These are phyloP conservation scores for Camellia granthamiana DNA, from an alignment of 148 eudicot species.

Conservation along the genomic window DNA sequence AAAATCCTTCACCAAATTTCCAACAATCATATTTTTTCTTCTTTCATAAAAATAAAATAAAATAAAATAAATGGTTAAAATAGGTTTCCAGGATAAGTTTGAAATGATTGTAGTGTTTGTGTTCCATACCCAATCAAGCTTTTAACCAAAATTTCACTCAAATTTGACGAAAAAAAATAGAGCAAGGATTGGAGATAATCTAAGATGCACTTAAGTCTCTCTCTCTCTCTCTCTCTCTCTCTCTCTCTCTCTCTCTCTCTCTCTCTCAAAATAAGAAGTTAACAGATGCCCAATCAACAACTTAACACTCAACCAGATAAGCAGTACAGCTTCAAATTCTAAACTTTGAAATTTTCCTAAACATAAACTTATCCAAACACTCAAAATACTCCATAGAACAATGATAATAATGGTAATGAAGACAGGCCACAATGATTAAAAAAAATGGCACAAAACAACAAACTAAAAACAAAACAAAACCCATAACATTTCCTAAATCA, in stretches of 20 bases:
- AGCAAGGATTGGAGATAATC: too few species aligned
- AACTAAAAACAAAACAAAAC: background rate
- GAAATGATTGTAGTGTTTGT: too few species aligned
- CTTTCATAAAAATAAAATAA: too few species aligned
- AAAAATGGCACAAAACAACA: background rate
- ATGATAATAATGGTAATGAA: background rate
- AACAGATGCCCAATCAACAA: background rate
- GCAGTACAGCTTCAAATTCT: background rate
- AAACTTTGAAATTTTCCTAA: background rate
- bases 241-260: background rate
- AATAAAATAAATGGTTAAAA: too few species aligned
- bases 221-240: background rate
- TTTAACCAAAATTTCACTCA: too few species aligned
- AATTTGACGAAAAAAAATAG: too few species aligned
- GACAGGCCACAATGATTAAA: background rate
- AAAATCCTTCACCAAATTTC: too few species aligned
- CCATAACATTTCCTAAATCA: background rate
- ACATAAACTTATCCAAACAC: background rate
- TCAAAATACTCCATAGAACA: background rate
- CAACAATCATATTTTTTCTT: too few species aligned
- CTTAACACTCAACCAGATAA: background rate
- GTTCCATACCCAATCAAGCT: too few species aligned
- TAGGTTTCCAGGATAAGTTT: too few species aligned
- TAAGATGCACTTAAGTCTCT: background rate
- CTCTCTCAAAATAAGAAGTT: background rate